Evolutionary conservation across 495 filamentous ascomycete genomes (phyloP).

Genomic region (Lophiostoma macrostomum): DNA sequence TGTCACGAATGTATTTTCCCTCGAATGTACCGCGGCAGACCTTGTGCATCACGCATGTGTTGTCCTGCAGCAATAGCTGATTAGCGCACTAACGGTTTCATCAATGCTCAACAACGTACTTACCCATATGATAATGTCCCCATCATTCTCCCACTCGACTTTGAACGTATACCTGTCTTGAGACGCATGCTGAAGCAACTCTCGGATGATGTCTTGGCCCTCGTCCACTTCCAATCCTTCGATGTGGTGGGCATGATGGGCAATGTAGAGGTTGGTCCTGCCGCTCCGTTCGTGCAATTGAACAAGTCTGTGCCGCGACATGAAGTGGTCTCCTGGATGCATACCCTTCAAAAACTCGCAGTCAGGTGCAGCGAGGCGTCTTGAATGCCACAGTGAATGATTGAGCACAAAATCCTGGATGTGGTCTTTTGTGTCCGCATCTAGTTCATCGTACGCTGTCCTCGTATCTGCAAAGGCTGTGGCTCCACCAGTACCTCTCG

Average conservation of each 20-base stretch:
- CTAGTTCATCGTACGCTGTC: slow-evolving; percentile 53
- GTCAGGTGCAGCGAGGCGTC: slow-evolving; percentile 51
- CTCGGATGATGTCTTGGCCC: slow-evolving; percentile 43
- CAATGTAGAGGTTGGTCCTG: slow-evolving; percentile 55
- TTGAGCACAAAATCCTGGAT: slow-evolving; percentile 49
- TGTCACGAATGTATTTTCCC: slow-evolving; percentile 50
- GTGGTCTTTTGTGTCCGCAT: slow-evolving; percentile 38
- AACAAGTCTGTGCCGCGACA: slow-evolving; percentile 50
- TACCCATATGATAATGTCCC: slow-evolving; percentile 60
- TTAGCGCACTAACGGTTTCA: slow-evolving; percentile 39
- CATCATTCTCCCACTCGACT: slow-evolving; percentile 48
- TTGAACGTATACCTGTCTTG: slow-evolving; percentile 49
- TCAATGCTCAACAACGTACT: slow-evolving; percentile 55
- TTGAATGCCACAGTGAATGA: slow-evolving; percentile 53
- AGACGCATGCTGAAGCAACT: slow-evolving; percentile 47
- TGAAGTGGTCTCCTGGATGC: slow-evolving; percentile 43
- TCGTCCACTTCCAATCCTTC: slow-evolving; percentile 44
- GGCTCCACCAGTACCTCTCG: slow-evolving; percentile 49
- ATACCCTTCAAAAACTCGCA: slow-evolving; percentile 46
- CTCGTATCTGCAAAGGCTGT: slow-evolving; percentile 59
- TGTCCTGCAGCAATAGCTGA: slow-evolving; percentile 3
- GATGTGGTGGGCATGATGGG: slow-evolving; percentile 55
- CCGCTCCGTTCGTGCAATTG: slow-evolving; percentile 54
- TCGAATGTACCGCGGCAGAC: slow-evolving; percentile 45
- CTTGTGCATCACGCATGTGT: slow-evolving; percentile 18